These are phyloP conservation scores for Penicillium fimorum DNA, from an alignment of 495 filamentous ascomycete species.

Conservation along the genomic window DNA sequence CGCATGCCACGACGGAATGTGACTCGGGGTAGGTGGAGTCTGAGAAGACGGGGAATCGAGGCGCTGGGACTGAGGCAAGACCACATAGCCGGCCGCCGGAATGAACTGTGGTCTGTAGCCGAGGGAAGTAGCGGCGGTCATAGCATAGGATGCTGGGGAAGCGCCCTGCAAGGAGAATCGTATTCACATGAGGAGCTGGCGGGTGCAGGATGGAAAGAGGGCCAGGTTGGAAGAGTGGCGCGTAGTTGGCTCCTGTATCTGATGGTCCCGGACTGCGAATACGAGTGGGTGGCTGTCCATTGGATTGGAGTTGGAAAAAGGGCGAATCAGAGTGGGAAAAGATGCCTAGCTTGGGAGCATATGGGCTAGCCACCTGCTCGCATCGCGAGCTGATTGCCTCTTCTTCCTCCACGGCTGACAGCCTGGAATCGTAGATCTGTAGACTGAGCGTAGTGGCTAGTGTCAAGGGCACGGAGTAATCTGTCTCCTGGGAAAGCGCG, in stretches of 20 bases:
- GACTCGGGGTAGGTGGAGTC: constrained; percentile 51
- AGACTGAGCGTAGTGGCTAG: constrained; percentile 81
- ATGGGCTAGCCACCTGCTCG: constrained; percentile 31
- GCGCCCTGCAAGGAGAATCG: constrained; percentile 67
- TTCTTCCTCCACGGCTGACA: constrained; percentile 42
- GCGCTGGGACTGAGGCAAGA: constrained; percentile 70
- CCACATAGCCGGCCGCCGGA: constrained; percentile 80
- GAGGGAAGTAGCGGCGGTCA: constrained; percentile 82
- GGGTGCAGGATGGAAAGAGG: constrained; percentile 81
- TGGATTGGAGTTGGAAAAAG: constrained; percentile 38
- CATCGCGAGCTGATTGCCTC: constrained; percentile 44
- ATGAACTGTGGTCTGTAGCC: constrained; percentile 72
- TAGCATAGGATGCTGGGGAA: constrained; percentile 90
- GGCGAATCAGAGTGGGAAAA: constrained; percentile 42
- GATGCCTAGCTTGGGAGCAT: constrained; percentile 32
- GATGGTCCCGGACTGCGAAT: constrained; percentile 43
- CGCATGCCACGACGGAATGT: constrained; percentile 73
- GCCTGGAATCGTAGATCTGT: constrained; percentile 79
- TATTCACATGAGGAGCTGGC: constrained; percentile 51
- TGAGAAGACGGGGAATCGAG: constrained; percentile 48
- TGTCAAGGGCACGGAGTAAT: constrained; percentile 70
- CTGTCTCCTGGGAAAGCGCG: constrained; percentile 72
- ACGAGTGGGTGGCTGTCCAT: constrained; percentile 41
- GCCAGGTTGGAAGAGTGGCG: constrained; percentile 75
- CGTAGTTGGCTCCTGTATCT: constrained; percentile 53